Evolutionary conservation across 306 rosid species (phyloP).

Genomic region (Calophaca sinica): DNA sequence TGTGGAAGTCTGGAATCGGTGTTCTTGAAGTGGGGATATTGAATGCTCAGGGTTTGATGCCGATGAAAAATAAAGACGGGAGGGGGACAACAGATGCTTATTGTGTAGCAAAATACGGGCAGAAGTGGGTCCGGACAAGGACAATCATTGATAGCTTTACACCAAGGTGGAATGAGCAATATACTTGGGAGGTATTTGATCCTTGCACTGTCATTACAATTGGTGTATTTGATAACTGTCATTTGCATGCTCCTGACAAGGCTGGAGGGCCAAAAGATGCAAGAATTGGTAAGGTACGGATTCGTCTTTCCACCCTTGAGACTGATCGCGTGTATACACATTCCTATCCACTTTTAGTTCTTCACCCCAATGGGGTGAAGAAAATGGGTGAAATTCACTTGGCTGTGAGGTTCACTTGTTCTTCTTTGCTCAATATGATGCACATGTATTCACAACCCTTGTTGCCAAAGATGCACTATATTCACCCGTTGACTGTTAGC

Average conservation of each 20-base stretch:
- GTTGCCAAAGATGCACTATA: slow-evolving; percentile 94
- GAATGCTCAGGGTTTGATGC: slow-evolving; percentile 92
- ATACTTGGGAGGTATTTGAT: slow-evolving; percentile 97
- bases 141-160: slow-evolving; percentile 86
- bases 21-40: slow-evolving; percentile 87
- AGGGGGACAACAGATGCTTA: slow-evolving; percentile 94
- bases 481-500: slow-evolving; percentile 84
- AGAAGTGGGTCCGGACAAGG: slow-evolving; percentile 96
- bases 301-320: slow-evolving; percentile 97
- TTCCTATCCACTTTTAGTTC: slow-evolving; percentile 91
- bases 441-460: slow-evolving; percentile 92
- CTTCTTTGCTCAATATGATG: slow-evolving; percentile 95
- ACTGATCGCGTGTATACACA: slow-evolving; percentile 93
- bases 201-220: slow-evolving; percentile 95
- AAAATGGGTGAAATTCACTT: slow-evolving; percentile 98
- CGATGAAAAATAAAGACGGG: slow-evolving; percentile 88
- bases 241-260: slow-evolving; percentile 84
- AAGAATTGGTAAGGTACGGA: slow-evolving; percentile 91
- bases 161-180: slow-evolving; percentile 96
- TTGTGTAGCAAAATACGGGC: slow-evolving; percentile 95
- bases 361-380: slow-evolving; percentile 83
- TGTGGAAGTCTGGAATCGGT: slow-evolving; percentile 90
- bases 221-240: slow-evolving; percentile 95
- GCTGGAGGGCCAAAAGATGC: slow-evolving; percentile 71
- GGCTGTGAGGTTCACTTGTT: slow-evolving; percentile 94